phyloP scores from a whole-genome alignment of 2,329 filamentous ascomycete species.

The Beauveria asiatica region DNA sequence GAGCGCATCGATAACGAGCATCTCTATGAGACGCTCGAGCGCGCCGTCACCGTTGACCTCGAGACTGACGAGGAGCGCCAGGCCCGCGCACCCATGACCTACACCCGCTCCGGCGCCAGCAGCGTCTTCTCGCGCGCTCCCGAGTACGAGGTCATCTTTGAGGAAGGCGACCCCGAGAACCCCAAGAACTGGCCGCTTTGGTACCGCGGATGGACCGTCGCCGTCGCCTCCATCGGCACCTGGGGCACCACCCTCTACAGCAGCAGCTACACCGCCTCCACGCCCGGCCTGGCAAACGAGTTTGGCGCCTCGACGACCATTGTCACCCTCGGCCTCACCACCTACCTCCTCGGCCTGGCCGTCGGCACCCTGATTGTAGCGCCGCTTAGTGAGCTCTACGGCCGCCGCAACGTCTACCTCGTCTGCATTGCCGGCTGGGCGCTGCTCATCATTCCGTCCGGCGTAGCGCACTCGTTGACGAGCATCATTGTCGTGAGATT shows the following conservation, averaged over 20 bases:
- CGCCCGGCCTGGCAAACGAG: conserved; percentile 58
- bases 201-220: conserved; percentile 34
- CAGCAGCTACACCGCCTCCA: conserved; percentile 68
- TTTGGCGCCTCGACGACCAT: conserved; percentile 52
- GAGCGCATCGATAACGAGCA: conserved; percentile 16
- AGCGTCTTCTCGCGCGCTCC: conserved; percentile 36
- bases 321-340: conserved; percentile 69
- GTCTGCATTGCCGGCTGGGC: conserved; percentile 56
- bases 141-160: conserved; percentile 67
- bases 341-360: conserved; percentile 69
- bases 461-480: conserved; percentile 56
- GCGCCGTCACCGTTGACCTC: conserved; percentile 23
- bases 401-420: conserved; percentile 60
- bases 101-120: conserved; percentile 30
- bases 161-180: conserved; percentile 52
- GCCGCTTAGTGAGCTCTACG: conserved; percentile 64
- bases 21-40: conserved; percentile 24
- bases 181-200: conserved; percentile 59
- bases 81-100: conserved; percentile 37
- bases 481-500: conserved; percentile 66
- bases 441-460: conserved; percentile 63
- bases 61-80: conserved; percentile 31
- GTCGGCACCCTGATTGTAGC: conserved; percentile 64
- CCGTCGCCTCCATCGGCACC: conserved; percentile 37
- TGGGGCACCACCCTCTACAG: conserved; percentile 60